Conservation (phyloP, 345 rosid genomes). For the Raphanus sativus region DNA sequence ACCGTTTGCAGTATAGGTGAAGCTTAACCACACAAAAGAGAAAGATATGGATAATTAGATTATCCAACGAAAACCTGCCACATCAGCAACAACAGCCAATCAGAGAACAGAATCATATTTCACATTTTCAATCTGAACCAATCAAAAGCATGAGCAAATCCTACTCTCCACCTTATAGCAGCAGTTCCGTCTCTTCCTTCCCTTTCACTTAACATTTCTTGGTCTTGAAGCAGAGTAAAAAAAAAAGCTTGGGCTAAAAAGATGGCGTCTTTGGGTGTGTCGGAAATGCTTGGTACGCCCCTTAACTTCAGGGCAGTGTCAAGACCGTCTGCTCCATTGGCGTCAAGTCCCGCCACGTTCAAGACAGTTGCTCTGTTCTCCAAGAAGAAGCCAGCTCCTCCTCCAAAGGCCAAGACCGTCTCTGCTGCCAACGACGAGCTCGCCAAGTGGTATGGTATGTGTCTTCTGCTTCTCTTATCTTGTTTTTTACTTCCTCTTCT, state of each 20-base stretch:
- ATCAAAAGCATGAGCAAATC: constrained; percentile 44
- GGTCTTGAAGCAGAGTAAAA: neutral
- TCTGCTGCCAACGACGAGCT: constrained; percentile 68
- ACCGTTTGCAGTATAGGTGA: neutral
- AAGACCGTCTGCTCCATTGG: constrained; percentile 53
- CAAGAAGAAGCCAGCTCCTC: constrained; percentile 73
- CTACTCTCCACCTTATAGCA: constrained; percentile 59
- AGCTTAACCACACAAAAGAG: constrained; percentile 34
- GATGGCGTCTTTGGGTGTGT: constrained; percentile 74
- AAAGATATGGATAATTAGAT: constrained; percentile 23
- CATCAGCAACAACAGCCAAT: constrained; percentile 51
- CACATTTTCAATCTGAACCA: constrained; percentile 45
- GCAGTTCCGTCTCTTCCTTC: constrained; percentile 20
- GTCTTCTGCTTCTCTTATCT: neutral
- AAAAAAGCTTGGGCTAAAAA: constrained; percentile 10
- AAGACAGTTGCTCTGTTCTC: constrained; percentile 82
- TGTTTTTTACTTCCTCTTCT: neutral
- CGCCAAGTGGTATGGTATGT: constrained; percentile 99
- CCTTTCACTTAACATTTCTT: constrained; percentile 26
- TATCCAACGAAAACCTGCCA: constrained; percentile 59
- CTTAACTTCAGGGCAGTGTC: constrained; percentile 57
- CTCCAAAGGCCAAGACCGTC: constrained; percentile 61
- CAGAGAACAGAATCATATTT: constrained; percentile 55
- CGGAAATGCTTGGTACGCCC: constrained; percentile 78
- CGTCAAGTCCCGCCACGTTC: constrained; percentile 61